Percentiles rank a stretch among this genome's conserved stretches.
These are phyloP conservation scores for Naumovozyma castellii DNA, from an alignment of 805 yeast genomes.

Conservation along the genomic window DNA sequence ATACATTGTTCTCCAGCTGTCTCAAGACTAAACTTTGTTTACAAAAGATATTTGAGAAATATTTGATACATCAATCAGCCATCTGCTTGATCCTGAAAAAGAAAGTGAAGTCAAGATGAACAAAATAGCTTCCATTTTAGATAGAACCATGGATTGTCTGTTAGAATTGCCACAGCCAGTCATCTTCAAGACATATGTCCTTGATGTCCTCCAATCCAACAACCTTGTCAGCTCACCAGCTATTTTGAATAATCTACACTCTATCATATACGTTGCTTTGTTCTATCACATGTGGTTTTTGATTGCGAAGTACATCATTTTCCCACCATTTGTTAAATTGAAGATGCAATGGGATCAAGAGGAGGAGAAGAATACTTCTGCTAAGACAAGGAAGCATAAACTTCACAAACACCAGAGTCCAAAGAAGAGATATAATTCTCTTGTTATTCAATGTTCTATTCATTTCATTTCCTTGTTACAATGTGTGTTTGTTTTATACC, in stretches of 20 bases:
- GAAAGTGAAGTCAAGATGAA: neutral
- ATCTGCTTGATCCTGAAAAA: no score
- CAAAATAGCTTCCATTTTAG: neutral
- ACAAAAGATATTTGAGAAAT: no score
- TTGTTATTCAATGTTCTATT: constrained; percentile 25
- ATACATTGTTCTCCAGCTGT: no score
- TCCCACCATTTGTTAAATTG: constrained; percentile 19
- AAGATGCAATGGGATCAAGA: constrained; percentile 8
- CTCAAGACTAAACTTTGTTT: no score
- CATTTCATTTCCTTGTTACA: constrained; percentile 86
- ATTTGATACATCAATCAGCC: no score
- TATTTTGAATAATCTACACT: constrained; percentile 22
- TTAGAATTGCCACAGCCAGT: constrained; percentile 15
- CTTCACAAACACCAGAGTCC: constrained; percentile 1
- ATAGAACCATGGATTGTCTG: constrained; percentile 7
- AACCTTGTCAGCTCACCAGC: constrained; percentile 7
- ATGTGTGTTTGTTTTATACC: constrained; percentile 51
- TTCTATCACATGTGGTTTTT: constrained; percentile 26
- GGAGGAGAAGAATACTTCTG: constrained; percentile 5
- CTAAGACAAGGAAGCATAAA: constrained; percentile 3
- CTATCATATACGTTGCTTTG: constrained; percentile 22
- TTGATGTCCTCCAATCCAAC: constrained; percentile 10
- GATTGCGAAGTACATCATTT: constrained; percentile 20
- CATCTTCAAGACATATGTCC: constrained; percentile 7
- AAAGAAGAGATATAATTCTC: constrained; percentile 8